These are phyloP conservation scores for Tricholoma hemisulphureum DNA, from an alignment of 768 basidiomycete species.

Conservation along the genomic window DNA sequence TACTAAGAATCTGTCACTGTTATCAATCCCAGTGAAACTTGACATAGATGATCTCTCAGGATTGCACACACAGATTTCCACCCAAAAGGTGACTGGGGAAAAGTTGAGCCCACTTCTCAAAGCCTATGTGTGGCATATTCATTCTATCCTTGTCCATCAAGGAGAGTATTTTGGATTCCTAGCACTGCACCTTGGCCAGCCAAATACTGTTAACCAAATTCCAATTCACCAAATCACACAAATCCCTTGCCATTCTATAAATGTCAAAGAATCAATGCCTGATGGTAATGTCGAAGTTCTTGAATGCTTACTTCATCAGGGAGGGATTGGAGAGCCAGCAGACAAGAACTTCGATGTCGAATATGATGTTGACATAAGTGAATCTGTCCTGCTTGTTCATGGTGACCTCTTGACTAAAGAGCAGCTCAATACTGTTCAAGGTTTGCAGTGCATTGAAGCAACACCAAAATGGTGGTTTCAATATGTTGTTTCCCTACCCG, in stretches of 20 bases:
- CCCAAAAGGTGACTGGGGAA: slow-evolving; percentile 7
- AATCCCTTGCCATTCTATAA: slow-evolving; percentile 12
- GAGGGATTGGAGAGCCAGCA: slow-evolving; percentile 6
- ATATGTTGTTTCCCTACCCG: slow-evolving; percentile 6
- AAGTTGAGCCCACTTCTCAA: slow-evolving; percentile 5
- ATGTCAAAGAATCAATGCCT: slow-evolving; percentile 18
- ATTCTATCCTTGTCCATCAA: slow-evolving; percentile 8
- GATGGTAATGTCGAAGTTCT: slow-evolving; percentile 17
- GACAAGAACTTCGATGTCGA: not conserved
- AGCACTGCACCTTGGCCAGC: slow-evolving; percentile 8
- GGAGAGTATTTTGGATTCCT: slow-evolving; percentile 15
- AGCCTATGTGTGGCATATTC: slow-evolving; percentile 12
- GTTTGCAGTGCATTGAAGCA: slow-evolving; percentile 11
- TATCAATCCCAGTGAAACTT: not conserved
- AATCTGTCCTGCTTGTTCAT: slow-evolving; percentile 16
- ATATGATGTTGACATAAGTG: slow-evolving; percentile 6
- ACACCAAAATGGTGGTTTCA: slow-evolving; percentile 11
- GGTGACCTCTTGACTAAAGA: slow-evolving; percentile 23
- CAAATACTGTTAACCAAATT: slow-evolving; percentile 13
- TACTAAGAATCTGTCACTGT: slow-evolving; percentile 14
- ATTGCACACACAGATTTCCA: slow-evolving; percentile 2
- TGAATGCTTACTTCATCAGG: slow-evolving; percentile 5
- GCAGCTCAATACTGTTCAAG: slow-evolving; percentile 9
- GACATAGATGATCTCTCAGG: slow-evolving; percentile 2
- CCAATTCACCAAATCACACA: slow-evolving; percentile 10